These are phyloP conservation scores for Persicaria maculosa DNA, from an alignment of 148 eudicot species.

Conservation along the genomic window DNA sequence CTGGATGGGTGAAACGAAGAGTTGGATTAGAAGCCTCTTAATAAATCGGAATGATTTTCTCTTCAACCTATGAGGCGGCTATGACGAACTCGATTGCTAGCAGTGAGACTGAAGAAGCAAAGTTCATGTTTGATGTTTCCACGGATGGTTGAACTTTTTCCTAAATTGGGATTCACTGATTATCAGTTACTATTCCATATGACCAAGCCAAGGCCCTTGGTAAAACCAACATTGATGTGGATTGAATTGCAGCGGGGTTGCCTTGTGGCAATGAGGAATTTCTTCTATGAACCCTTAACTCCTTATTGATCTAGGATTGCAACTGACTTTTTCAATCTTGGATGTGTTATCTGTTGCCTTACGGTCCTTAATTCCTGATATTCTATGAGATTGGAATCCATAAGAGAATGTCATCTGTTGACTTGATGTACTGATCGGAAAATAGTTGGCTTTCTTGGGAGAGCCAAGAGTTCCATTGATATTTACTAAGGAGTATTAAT, in stretches of 20 bases:
- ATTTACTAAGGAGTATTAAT: neutral
- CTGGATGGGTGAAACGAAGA: no score
- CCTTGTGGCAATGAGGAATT: constrained; percentile 99
- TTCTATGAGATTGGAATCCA: neutral
- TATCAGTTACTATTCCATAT: constrained; percentile 26
- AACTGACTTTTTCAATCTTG: neutral
- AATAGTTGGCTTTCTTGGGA: neutral
- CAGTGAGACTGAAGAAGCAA: no score
- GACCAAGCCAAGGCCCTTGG: constrained; percentile 98
- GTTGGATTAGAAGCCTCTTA: no score
- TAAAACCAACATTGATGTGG: constrained; percentile 85
- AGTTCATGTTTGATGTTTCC: constrained; percentile 18
- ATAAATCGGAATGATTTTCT: no score
- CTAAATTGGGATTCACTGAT: constrained; percentile 49
- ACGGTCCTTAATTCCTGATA: neutral
- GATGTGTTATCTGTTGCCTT: no score
- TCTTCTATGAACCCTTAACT: constrained; percentile 57
- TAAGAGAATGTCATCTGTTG: neutral
- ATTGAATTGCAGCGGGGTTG: constrained; percentile 88
- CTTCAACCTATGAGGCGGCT: no score
- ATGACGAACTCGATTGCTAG: no score
- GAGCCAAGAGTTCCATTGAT: neutral
- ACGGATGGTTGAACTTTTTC: constrained; percentile 91
- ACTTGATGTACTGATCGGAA: neutral
- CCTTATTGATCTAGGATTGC: neutral